A percentile compares a stretch with the other conserved stretches of the same genome.
Conservation (phyloP, 768 basidiomycete species). For the Russula brevipes region DNA sequence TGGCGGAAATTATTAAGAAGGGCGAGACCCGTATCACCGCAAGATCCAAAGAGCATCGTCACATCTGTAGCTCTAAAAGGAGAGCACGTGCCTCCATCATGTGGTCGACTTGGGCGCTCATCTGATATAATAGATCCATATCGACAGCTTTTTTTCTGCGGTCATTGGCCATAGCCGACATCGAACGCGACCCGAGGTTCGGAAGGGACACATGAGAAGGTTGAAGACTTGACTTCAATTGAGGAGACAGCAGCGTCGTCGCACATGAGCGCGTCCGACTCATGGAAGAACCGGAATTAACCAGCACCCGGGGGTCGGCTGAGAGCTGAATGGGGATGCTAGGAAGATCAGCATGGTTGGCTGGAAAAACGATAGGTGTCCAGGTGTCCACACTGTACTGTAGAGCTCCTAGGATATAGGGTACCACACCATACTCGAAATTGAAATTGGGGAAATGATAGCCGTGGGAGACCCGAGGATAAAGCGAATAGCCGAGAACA, state of each 20-base stretch:
- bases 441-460: too few species aligned
- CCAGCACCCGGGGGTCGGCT: not conserved
- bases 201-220: not conserved
- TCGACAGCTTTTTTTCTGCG: not conserved
- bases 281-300: not conserved
- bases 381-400: not conserved
- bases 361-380: not conserved
- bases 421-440: too few species aligned
- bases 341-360: too few species aligned
- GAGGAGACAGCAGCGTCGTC: too few species aligned
- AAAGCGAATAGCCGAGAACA: not conserved
- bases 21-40: not conserved
- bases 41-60: slow-evolving; percentile 6
- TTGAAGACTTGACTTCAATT: not conserved
- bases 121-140: slow-evolving; percentile 13
- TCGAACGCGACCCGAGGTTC: slow-evolving; percentile 3
- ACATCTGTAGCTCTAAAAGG: not conserved
- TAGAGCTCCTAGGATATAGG: not conserved
- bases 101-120: slow-evolving; percentile 4
- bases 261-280: not conserved
- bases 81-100: slow-evolving; percentile 14
- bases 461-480: not conserved
- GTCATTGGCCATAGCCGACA: not conserved
- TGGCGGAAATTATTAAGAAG: slow-evolving; percentile 18
- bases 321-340: not conserved